Base-by-base conservation (phyloP, 2,329 filamentous ascomycete species). In the Mariannaea elegans region DNA sequence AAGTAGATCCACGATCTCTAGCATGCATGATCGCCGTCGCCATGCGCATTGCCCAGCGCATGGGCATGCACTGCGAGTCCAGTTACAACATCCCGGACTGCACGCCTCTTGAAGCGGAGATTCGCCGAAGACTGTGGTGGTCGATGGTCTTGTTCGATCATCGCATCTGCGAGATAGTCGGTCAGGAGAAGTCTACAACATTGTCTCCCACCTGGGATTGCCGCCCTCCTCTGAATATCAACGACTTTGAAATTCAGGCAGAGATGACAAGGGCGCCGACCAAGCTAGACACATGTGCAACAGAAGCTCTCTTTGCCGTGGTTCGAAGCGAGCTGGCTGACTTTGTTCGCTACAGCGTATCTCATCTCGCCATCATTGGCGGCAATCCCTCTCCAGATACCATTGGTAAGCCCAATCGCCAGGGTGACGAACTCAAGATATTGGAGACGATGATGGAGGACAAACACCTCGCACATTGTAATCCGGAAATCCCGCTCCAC, bases 81-180 rank as follows among this genome's bases (percentile, higher is more conserved):
- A 63, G 62, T 0, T 63, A 69, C 9, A 39, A 60, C 0, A 61
- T 69, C 14, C 44, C 69, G 2, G 68, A 59, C 27, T 69, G 52
- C 18, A 62, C 61, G 4, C 50, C 65, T 7, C 81, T 84, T 13
- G 85, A 89, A 64, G 81, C 80, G 1, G 87, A 89, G 72, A 81
- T 89, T 77, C 81, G 86, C 13, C 81, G 87, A 27, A 75, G 87
- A 32, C 77, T 89, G 0, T 89, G 86, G 86, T 89, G 86, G 87
- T 78, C 84, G 0, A 72, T 90, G 1, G 72, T 84, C 0, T 69
- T 84, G 3, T 84, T 87, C 54, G 87, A 90, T 64, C 71, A 73
- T 44, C 84, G 87, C 13, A 78, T 87, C 13, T 73, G 81, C 63
- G 85, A 88, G 62, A 68, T 88, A 57, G 70, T 79, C 2, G 75